Evolutionary conservation across 169 alveolate species (phyloP), one percentile per base, ranked within the genome.

Genomic region (Plasmodium gonderi): DNA sequence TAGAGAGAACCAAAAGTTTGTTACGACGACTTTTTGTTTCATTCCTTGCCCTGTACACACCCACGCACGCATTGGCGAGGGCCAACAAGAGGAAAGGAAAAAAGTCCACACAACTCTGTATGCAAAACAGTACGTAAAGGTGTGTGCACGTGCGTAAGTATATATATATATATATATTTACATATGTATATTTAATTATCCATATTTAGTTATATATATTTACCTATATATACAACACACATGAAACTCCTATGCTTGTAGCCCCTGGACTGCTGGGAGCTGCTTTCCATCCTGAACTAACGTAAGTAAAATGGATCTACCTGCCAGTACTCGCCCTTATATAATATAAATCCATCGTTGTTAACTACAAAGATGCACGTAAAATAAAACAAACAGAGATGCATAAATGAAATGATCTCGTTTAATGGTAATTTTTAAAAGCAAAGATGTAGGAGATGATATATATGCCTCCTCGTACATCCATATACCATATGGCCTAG

Each of bases 261-360:
- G 64, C 14, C n/a, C 23, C 64, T 12, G 36, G 23, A 42, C 8
- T 12, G 36, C 5, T 54, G 78, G 26, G 45, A 38, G 5, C 14
- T 38, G 49, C 79, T 36, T 14, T 42, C 29, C 31, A 31, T 36
- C 49, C 12, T 1, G 12, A 1, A 5, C 40, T 60, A 87, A 23
- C 40, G 42, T 40, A 87, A 49, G 64, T 87, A 87, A 38, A 87
- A 87, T 6, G 80, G 26, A 14, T 87, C 93, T 26, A 87, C 93
- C 79, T 87, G 49, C 93, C 93, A 87, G 80, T 76, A 68, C 11
- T 76, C 72, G 14, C 93, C 93, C 64, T 87, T 87, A 33, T 87
- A 76, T 31, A 87, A 40, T 33, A 87, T 87, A 33, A 87, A 87
- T 0, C 93, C 93, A 20, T 87, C 93, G 29, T 87, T 77, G 79